Base-by-base conservation (phyloP, 768 basidiomycete genomes). In the Rhodotorula kratochvilovae region DNA sequence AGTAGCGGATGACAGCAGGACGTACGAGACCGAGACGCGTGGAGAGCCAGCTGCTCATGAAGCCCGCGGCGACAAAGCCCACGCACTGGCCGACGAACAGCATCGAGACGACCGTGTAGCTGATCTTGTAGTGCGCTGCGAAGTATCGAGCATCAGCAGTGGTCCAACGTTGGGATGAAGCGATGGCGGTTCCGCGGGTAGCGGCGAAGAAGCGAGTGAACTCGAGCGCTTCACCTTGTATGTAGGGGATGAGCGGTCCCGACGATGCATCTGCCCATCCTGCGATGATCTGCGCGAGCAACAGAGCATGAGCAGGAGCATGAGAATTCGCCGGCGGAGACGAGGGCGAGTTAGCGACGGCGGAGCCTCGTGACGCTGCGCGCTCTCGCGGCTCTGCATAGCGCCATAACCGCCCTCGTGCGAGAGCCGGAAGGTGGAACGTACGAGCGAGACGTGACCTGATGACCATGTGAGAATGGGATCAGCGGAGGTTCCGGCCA, bases 41-140 rank as follows among this genome's bases (percentile, higher is more conserved):
- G 2, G 57, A 59, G 5, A 71, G 42, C 23, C 21, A 57, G 1
- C 45, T 29, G 46, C 46, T 60, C 12, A 43, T 39, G 4, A 58
- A 31, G 1, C 48, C 64, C 0, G 65, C 58, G 19, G 57, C 33
- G 16, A 70, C n/a, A 58, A 75, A 75, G 1, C 74, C 74, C 19
- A 67, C 65, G 31, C 59, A 60, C 54, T 74, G 66, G 11, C 73
- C 73, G 13, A 74, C 55, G 31, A 74, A 74, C 13, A 74, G 66
- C 63, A 69, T 67, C 1, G 61, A 66, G 2, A 69, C 72, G 42
- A 70, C 73, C 0, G 66, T 68, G 56, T 71, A 74, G 2, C 33
- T 35, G 54, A 74, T 57, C 27, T 45, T 36, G 45, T 61, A 74
- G 66, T 67, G 59, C 0, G n/a, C 53, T 56, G 55, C 31, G 35